Base-by-base conservation (phyloP, 768 basidiomycete genomes). In the Lepiota venenata region DNA sequence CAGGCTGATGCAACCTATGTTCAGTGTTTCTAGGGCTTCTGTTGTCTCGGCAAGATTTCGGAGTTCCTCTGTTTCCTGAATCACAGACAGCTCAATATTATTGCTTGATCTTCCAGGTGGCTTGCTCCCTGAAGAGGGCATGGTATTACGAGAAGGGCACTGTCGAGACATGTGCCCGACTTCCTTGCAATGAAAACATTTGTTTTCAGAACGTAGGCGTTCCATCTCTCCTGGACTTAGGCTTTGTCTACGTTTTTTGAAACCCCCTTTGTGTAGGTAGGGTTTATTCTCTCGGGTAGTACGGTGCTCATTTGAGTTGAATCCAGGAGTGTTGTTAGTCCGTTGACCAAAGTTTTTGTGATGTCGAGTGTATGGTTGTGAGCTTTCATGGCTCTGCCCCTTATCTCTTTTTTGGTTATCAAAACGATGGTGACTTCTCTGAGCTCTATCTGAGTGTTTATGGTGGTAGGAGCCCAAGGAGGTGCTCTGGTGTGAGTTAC, bases 161-260 rank as follows among this genome's bases (percentile, higher is more conserved):
- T 29, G 27, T 29, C 8, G 27, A 4, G 27, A 3, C 27, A 4
- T 3, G 27, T 29, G 27, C 8, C 68, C 66, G 0, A 52, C 10
- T 39, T 65, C 58, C 9, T 61, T 52, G 54, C 70, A 72, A 9
- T 47, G 53, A 38, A 66, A 71, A 56, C 71, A 72, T 4, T 60
- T 52, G 0, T 66, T 65, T 36, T 62, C 58, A 4, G 59, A 60
- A 2, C 55, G 35, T 7, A 57, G 44, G 0, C 58, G 51, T 1
- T 51, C 38, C 27, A 39, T 46, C 39, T 60, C 60, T 14, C 62
- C 60, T 22, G 55, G 55, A 29, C 20, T 49, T 20, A 56, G 9
- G 8, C 8, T 8, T 29, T 8, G 27, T 29, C 12, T 36, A 35
- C 43, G n/a, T 36, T 39, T 18, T 54, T 48, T 7, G 50, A 11